phyloP scores from a whole-genome alignment of 306 rosid genomes.

The Carpinus fangiana region DNA sequence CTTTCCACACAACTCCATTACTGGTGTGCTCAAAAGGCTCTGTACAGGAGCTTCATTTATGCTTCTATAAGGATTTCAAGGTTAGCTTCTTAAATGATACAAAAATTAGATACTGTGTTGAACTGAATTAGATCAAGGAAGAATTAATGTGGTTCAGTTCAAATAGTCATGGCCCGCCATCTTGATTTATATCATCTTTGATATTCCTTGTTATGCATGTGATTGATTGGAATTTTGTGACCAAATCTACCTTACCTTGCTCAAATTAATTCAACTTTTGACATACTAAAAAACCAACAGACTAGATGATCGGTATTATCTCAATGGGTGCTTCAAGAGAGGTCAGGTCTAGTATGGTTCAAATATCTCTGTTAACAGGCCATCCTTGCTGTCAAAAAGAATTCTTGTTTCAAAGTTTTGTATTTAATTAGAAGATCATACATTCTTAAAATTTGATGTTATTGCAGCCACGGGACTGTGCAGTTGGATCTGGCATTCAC shows the following conservation, averaged over 20 bases:
- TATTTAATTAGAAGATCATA: background rate
- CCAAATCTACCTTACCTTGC: background rate
- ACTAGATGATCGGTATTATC: background rate
- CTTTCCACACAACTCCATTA: constrained; percentile 72
- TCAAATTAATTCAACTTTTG: background rate
- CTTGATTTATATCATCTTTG: background rate
- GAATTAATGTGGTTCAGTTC: constrained; percentile 13
- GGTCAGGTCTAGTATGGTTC: background rate
- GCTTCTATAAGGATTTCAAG: constrained; percentile 91
- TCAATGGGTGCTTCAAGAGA: background rate
- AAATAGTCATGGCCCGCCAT: background rate
- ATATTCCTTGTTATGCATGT: background rate
- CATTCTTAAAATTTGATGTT: constrained; percentile 8
- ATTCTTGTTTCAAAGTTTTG: background rate
- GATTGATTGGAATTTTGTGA: background rate
- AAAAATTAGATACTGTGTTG: constrained; percentile 8
- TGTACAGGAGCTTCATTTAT: constrained; percentile 68
- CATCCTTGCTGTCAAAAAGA: constrained; percentile 12
- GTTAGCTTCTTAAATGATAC: constrained; percentile 39
- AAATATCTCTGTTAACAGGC: background rate
- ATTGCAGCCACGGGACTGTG: constrained; percentile 87
- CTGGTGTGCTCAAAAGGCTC: constrained; percentile 63
- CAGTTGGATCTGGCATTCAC: constrained; percentile 33
- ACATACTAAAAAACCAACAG: background rate
- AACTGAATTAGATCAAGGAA: constrained; percentile 11